Conservation (phyloP, 345 rosid genomes). For the Boechera stricta region DNA sequence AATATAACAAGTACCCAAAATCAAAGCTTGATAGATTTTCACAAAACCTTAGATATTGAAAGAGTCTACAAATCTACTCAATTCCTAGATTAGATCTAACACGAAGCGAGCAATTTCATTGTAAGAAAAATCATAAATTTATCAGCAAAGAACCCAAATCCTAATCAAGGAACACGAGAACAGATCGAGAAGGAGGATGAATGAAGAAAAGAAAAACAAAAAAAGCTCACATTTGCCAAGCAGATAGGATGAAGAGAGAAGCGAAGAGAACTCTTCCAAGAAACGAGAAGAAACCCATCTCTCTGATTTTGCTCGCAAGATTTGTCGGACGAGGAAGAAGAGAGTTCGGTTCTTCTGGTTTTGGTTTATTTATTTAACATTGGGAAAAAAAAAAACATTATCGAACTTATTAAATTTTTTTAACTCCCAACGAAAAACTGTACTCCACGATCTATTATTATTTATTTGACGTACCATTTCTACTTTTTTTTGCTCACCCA, state of each 20-base stretch:
- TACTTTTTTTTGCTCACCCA: too few species aligned
- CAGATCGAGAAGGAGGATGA: slow-evolving; percentile 14
- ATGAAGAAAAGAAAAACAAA: neutral
- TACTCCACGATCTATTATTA: neutral
- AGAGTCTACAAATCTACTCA: neutral
- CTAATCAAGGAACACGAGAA: slow-evolving; percentile 16
- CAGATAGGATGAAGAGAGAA: slow-evolving; percentile 87
- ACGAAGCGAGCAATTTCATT: neutral
- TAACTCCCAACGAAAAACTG: slow-evolving; percentile 24
- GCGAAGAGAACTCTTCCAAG: slow-evolving; percentile 92
- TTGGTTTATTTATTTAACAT: slow-evolving; percentile 1
- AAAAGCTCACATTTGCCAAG: slow-evolving; percentile 78
- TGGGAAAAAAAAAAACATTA: neutral
- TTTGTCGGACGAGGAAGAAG: slow-evolving; percentile 13
- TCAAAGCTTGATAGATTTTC: neutral
- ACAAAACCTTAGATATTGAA: slow-evolving; percentile 22
- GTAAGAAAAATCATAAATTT: too few species aligned
- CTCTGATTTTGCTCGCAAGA: slow-evolving; percentile 23
- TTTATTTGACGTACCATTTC: too few species aligned
- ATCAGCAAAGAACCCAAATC: neutral
- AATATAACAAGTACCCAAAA: neutral
- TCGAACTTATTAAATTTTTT: neutral
- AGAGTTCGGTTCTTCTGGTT: slow-evolving; percentile 21
- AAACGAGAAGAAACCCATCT: slow-evolving; percentile 91
- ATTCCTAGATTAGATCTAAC: slow-evolving; percentile 35